Conservation (phyloP, 2,329 filamentous ascomycete genomes). For the Penicillium aurantiogriseum region DNA sequence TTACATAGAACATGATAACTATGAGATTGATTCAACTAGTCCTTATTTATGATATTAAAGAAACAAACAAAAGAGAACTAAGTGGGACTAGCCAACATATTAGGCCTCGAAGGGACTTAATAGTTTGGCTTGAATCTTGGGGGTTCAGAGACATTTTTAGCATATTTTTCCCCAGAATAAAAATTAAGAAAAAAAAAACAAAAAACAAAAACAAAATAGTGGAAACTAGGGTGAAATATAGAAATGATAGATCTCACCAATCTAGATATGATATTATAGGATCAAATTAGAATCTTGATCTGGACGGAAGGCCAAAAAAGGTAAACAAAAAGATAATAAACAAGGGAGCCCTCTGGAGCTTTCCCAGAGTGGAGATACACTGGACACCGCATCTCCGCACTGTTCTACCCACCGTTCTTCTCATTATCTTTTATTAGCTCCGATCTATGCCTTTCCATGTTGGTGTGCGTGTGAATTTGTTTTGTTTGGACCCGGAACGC, state of each 20-base stretch:
- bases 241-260: constrained; percentile 1
- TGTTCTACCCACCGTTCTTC: constrained; percentile 8
- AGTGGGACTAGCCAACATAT: not conserved
- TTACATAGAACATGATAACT: not conserved
- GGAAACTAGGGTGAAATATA: not conserved
- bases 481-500: constrained; percentile 4
- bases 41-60: not conserved
- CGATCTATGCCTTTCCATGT: constrained; percentile 5
- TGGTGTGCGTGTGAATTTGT: not conserved
- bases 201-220: not conserved
- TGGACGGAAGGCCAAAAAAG: not conserved
- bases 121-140: constrained; percentile 1
- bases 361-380: constrained; percentile 5
- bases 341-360: constrained; percentile 8
- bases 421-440: constrained; percentile 2
- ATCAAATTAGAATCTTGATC: not conserved
- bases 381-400: constrained; percentile 9
- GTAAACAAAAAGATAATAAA: constrained; percentile 11
- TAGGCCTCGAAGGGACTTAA: not conserved
- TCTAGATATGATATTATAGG: not conserved
- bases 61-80: not conserved
- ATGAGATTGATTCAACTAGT: too few relatives aligned
- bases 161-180: too few relatives aligned
- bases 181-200: not conserved
- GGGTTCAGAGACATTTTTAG: not conserved